Evolutionary conservation across 2,329 filamentous ascomycete species (phyloP).

Genomic region (Metarhizium sp.): DNA sequence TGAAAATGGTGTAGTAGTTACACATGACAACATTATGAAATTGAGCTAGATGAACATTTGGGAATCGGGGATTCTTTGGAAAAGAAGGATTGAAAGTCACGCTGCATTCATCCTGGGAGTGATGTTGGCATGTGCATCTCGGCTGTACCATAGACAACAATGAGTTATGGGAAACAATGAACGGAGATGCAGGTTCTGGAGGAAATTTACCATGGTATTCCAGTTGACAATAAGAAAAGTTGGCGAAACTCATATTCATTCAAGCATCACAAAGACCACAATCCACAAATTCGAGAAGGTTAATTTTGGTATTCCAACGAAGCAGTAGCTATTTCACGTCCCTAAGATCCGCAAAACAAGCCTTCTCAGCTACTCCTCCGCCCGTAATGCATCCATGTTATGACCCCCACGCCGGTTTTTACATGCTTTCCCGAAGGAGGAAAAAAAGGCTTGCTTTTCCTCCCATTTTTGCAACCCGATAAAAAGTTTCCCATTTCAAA

Average conservation of each 20-base stretch:
- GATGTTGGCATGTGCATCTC: too few species aligned
- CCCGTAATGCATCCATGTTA: background rate
- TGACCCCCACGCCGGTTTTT: slow-evolving; percentile 2
- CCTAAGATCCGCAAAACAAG: background rate
- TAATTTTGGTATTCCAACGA: slow-evolving; percentile 1
- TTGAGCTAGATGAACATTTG: background rate
- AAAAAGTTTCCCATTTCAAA: slow-evolving; percentile 5
- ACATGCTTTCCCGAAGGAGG: background rate
- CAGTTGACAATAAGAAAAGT: too few species aligned
- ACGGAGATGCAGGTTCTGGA: too few species aligned
- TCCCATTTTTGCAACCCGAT: slow-evolving; percentile 2
- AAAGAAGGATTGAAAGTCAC: background rate
- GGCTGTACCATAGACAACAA: too few species aligned
- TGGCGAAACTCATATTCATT: too few species aligned
- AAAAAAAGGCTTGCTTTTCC: too few species aligned
- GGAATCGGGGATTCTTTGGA: background rate
- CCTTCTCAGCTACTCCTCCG: slow-evolving; percentile 1
- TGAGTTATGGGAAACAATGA: too few species aligned
- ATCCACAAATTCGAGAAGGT: background rate
- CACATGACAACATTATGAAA: background rate
- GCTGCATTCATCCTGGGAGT: background rate
- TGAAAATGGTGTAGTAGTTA: background rate
- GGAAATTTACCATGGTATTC: too few species aligned
- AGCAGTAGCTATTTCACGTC: slow-evolving; percentile 2
- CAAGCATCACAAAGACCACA: background rate